Conservation (phyloP, 78 protist species). For the Dictyostelium brefeldianum region DNA sequence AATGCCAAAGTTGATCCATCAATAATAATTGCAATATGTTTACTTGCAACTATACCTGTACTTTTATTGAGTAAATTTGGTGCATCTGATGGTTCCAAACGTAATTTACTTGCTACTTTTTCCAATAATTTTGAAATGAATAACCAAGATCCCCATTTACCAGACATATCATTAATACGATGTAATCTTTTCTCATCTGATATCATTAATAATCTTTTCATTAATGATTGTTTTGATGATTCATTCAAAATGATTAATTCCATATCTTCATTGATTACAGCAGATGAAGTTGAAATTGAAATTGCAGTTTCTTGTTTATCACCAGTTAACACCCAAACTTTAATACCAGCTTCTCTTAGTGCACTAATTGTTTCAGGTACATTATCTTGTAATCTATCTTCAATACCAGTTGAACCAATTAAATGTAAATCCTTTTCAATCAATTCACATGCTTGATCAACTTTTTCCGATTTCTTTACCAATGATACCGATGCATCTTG, state of each 20-base stretch:
- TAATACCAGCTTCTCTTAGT: conserved; percentile 90
- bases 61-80: conserved; percentile 18
- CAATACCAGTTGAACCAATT: conserved; percentile 93
- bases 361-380: conserved; percentile 87
- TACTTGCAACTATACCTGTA: not conserved
- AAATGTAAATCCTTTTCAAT: conserved; percentile 81
- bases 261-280: conserved; percentile 78
- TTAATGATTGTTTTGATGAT: conserved; percentile 37
- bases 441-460: conserved; percentile 84
- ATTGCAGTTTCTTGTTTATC: conserved; percentile 99
- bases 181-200: conserved; percentile 6
- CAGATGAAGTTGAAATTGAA: conserved; percentile 89
- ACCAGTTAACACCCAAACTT: conserved; percentile 99
- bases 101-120: conserved; percentile 21
- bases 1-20: conserved; percentile 75
- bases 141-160: conserved; percentile 43
- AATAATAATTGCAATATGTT: conserved; percentile 72
- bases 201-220: conserved; percentile 17
- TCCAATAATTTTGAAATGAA: not conserved
- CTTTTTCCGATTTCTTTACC: conserved; percentile 82
- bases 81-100: conserved; percentile 65
- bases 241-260: conserved; percentile 79
- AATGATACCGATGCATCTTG: conserved; percentile 75
- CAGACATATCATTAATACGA: not conserved
- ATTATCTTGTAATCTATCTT: conserved; percentile 89